These are phyloP conservation scores for Alternaria incomplexa DNA, from an alignment of 2,329 filamentous ascomycete genomes.

Conservation along the genomic window DNA sequence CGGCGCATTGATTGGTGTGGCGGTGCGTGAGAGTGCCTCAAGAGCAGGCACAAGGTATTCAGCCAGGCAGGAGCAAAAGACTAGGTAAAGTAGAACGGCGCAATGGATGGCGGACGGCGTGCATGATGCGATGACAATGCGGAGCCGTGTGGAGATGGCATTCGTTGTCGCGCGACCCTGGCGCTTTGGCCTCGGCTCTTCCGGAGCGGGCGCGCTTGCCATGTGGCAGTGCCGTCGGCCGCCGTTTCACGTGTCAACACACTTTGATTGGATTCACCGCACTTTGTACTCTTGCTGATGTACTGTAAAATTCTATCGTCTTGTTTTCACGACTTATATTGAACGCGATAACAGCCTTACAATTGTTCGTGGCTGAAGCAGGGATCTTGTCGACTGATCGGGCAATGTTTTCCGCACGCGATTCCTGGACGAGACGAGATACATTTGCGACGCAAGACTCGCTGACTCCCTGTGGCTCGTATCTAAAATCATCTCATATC, in stretches of 20 bases:
- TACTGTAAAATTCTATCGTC: background rate
- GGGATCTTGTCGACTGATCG: background rate
- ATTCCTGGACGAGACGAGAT: background rate
- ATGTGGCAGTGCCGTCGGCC: conserved; percentile 9
- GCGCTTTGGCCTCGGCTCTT: conserved; percentile 15
- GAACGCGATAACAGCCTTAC: background rate
- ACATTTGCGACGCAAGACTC: background rate
- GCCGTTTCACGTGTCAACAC: background rate
- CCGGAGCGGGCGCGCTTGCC: conserved; percentile 7
- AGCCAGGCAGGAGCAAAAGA: conserved; percentile 1
- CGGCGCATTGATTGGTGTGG: conserved; percentile 16
- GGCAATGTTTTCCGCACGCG: conserved; percentile 2
- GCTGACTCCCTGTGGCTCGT: background rate
- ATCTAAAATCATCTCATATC: no score
- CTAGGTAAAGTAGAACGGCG: background rate
- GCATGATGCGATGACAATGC: conserved; percentile 17
- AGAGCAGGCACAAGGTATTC: background rate
- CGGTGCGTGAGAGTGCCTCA: background rate
- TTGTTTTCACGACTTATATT: no score
- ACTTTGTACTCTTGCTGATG: background rate
- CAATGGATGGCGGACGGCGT: background rate
- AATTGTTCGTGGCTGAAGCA: background rate
- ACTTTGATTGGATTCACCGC: background rate
- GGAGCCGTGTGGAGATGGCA: conserved; percentile 15
- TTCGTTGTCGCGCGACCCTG: conserved; percentile 11